Base-by-base conservation (phyloP, 208 protist genomes). In the Angomonas ambiguus region DNA sequence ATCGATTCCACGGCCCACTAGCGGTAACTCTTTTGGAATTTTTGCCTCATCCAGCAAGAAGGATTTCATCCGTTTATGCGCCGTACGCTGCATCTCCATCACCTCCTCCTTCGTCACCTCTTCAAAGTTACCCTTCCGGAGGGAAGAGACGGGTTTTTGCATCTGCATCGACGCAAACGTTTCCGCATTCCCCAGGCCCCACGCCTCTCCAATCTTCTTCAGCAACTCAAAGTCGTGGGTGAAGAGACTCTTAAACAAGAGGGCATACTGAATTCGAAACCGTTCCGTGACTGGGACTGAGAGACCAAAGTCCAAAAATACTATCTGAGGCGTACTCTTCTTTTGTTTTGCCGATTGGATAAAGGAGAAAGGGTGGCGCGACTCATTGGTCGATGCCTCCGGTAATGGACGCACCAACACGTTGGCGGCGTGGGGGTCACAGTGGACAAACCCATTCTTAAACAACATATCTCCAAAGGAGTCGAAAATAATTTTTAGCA, bases 391-490 rank as follows among this genome's bases (percentile, higher is more conserved):
- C 8, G 8, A 8, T 20, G 33, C 27, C n/a, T 27, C 30, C 38
- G 81, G 73, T 42, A 32, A 33, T n/a, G 60, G 65, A 1, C 91
- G 79, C 28, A 97, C 83, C 11, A 98, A 65, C 41, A 98, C 76
- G 76, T 98, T 98, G 16, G 93, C 95, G 1, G 85, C 92, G 71
- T 98, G 95, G 22, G 90, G 88, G 51, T 98, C 94, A 62, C 85
- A 88, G 73, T 99, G 96, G 2, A 98, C 79, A 67, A 97, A 98
- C 45, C 94, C 93, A 55, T 92, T 65, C 11, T 94, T 76, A 59
- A 98, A 99, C n/a, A 98, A 95, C 82, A 96, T 93, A 42, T 96
- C 80, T 5, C 87, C 82, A 72, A 97, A 96, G 0, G 85, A 76
- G 13, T 96, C 84, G 38, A 97, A 88, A 30, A 98, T 24, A 11